Conservation (phyloP, 805 yeast genomes). For the Maudiozyma bulderi region DNA sequence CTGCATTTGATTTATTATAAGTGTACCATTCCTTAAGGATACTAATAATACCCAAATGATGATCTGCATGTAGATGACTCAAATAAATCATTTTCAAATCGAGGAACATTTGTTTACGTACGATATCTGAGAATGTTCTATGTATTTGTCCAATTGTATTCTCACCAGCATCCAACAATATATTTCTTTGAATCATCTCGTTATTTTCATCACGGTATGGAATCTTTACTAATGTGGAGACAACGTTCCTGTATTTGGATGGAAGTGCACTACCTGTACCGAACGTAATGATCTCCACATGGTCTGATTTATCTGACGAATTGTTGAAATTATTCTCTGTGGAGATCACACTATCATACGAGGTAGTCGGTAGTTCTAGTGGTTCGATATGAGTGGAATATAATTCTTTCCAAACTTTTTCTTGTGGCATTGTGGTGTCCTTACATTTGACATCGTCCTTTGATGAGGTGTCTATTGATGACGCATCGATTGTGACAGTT, state of each 20-base stretch:
- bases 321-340: slow-evolving; percentile 22
- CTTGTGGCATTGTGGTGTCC: background rate
- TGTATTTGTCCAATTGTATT: slow-evolving; percentile 67
- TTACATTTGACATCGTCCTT: slow-evolving; percentile 6
- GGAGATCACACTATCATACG: slow-evolving; percentile 21
- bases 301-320: slow-evolving; percentile 32
- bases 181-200: slow-evolving; percentile 30
- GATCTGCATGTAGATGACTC: slow-evolving; percentile 95
- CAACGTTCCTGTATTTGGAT: slow-evolving; percentile 73
- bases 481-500: slow-evolving; percentile 16
- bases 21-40: slow-evolving; percentile 58
- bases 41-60: slow-evolving; percentile 76
- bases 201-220: slow-evolving; percentile 39
- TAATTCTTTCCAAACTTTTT: slow-evolving; percentile 15
- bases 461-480: slow-evolving; percentile 2
- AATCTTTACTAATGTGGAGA: slow-evolving; percentile 65
- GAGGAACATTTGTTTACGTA: slow-evolving; percentile 35
- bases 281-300: slow-evolving; percentile 61
- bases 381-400: slow-evolving; percentile 24
- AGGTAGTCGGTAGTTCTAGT: slow-evolving; percentile 15
- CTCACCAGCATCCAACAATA: slow-evolving; percentile 91
- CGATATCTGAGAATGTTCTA: slow-evolving; percentile 48
- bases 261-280: slow-evolving; percentile 96
- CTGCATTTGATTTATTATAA: slow-evolving; percentile 31
- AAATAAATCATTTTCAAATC: slow-evolving; percentile 62